Conservation (phyloP, 1,139 yeast genomes). For the Arxiozyma heterogenica region DNA sequence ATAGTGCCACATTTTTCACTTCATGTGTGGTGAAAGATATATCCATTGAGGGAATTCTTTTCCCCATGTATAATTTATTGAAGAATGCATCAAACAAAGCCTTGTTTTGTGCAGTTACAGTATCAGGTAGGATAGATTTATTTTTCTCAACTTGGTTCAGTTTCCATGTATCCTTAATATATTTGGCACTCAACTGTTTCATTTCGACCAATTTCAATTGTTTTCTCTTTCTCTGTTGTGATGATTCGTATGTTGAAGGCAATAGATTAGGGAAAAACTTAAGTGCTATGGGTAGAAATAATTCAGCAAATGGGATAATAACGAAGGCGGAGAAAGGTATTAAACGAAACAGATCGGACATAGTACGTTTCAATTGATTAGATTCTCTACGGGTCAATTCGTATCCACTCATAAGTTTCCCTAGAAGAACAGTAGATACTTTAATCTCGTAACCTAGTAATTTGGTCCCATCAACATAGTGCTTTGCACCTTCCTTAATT, state of each 20-base stretch:
- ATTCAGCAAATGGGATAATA: slow-evolving; percentile 88
- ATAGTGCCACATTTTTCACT: slow-evolving; percentile 68
- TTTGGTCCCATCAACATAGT: slow-evolving; percentile 94
- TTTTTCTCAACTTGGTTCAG: slow-evolving; percentile 8
- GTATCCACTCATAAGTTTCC: slow-evolving; percentile 86
- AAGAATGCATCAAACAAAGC: slow-evolving; percentile 73
- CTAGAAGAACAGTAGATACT: slow-evolving; percentile 71
- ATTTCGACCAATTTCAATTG: slow-evolving; percentile 61
- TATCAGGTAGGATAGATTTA: slow-evolving; percentile 12
- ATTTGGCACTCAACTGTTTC: slow-evolving; percentile 71
- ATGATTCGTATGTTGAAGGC: slow-evolving; percentile 90
- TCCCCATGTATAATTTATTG: slow-evolving; percentile 43
- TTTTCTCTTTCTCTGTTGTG: slow-evolving; percentile 62
- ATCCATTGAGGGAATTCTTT: slow-evolving; percentile 60
- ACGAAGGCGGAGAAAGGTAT: slow-evolving; percentile 91
- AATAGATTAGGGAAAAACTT: slow-evolving; percentile 85
- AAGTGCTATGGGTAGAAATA: slow-evolving; percentile 79
- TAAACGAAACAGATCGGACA: slow-evolving; percentile 73
- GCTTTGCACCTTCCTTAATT: slow-evolving; percentile 82
- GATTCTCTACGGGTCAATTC: slow-evolving; percentile 86
- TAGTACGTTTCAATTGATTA: slow-evolving; percentile 80
- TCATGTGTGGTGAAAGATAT: slow-evolving; percentile 61
- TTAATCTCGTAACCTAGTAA: slow-evolving; percentile 82
- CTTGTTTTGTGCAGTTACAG: slow-evolving; percentile 49
- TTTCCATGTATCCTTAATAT: slow-evolving; percentile 60